Evolutionary conservation across 2,329 filamentous ascomycete species (phyloP).

Genomic region (Aspergillus ochraceus): DNA sequence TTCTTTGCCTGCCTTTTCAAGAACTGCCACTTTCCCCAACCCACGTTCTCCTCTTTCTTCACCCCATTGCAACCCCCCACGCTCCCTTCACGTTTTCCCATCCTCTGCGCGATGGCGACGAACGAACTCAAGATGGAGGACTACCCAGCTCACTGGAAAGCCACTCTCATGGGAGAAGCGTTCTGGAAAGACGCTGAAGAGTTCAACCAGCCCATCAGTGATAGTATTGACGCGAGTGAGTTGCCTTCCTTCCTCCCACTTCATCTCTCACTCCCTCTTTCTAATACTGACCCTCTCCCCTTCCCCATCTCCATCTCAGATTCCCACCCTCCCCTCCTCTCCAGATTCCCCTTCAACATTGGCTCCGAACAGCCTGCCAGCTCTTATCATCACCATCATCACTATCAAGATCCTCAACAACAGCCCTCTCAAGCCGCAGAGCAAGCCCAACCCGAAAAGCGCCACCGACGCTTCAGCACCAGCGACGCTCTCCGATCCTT

Average conservation of each 20-base stretch:
- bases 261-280: background rate
- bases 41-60: background rate
- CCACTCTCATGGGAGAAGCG: conserved; percentile 25
- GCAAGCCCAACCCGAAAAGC: background rate
- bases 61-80: background rate
- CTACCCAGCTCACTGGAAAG: conserved; percentile 25
- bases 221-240: conserved; percentile 20
- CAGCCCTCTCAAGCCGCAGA: background rate
- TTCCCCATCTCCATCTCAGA: conserved; percentile 8
- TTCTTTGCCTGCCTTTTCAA: background rate
- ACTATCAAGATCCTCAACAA: background rate
- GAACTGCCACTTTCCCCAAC: background rate
- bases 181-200: conserved; percentile 31
- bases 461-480: conserved; percentile 28
- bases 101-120: conserved; percentile 1
- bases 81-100: background rate
- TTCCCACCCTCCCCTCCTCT: conserved; percentile 20
- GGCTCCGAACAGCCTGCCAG: conserved; percentile 8
- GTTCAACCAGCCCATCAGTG: conserved; percentile 16
- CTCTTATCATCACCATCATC: background rate
- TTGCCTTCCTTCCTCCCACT: background rate
- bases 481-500: conserved; percentile 19
- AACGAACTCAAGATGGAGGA: conserved; percentile 18
- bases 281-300: background rate
- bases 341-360: conserved; percentile 27